phyloP scores from a whole-genome alignment of 768 basidiomycete species.

The Leucocoprinus birnbaumii region DNA sequence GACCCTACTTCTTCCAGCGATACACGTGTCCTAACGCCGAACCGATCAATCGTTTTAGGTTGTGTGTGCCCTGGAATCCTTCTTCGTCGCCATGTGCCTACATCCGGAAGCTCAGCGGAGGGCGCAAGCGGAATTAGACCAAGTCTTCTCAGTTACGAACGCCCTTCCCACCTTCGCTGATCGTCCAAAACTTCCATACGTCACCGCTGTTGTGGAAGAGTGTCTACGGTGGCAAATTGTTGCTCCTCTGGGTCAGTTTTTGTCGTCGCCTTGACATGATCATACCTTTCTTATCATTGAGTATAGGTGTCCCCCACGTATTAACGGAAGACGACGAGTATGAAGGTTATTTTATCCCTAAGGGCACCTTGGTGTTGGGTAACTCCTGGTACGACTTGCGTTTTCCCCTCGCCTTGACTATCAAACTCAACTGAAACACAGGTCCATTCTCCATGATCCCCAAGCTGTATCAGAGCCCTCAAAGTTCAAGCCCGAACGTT shows the following conservation, averaged over 20 bases:
- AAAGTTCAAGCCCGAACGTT: conserved; percentile 39
- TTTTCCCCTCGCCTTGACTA: background rate
- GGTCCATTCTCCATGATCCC: conserved; percentile 24
- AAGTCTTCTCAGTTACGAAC: conserved; percentile 28
- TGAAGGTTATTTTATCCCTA: conserved; percentile 32
- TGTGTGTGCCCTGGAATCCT: conserved; percentile 24
- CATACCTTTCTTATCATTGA: background rate
- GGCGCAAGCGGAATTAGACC: conserved; percentile 40
- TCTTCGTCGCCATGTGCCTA: conserved; percentile 36
- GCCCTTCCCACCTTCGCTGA: conserved; percentile 32
- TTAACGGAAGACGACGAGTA: conserved; percentile 33
- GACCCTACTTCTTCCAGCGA: background rate
- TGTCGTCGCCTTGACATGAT: background rate
- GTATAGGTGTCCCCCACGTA: conserved; percentile 26
- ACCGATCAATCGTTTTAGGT: conserved; percentile 18
- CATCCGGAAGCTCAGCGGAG: conserved; percentile 31
- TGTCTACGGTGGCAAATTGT: conserved; percentile 17
- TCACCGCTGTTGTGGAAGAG: conserved; percentile 32
- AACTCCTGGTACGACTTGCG: conserved; percentile 31
- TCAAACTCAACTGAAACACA: background rate
- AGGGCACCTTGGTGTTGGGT: conserved; percentile 35
- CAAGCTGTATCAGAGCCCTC: conserved; percentile 32
- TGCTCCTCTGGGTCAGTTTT: conserved; percentile 15
- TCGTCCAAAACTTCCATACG: conserved; percentile 27
- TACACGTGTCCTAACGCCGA: background rate